phyloP scores from a whole-genome alignment of 2,329 filamentous ascomycete species.

The Diaporthe sp. region DNA sequence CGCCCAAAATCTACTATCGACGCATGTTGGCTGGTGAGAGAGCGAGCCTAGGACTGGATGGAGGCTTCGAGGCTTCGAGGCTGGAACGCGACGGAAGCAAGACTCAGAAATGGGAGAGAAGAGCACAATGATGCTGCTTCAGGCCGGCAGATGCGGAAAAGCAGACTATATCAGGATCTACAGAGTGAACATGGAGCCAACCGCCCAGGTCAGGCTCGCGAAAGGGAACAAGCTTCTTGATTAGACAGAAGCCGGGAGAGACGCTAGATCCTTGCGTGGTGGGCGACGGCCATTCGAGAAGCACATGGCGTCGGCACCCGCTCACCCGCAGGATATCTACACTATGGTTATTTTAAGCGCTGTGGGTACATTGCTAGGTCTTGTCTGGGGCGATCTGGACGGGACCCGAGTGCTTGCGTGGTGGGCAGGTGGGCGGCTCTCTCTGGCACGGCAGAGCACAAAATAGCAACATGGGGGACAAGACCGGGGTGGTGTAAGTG shows the following conservation, averaged over 20 bases:
- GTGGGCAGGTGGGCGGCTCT: background rate
- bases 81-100: background rate
- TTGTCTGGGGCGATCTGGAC: background rate
- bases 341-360: conserved; percentile 31
- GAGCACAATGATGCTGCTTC: background rate
- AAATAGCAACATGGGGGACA: conserved; percentile 19
- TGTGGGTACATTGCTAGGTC: conserved; percentile 4
- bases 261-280: conserved; percentile 3
- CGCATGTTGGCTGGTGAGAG: conserved; percentile 23
- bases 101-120: background rate
- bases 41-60: background rate
- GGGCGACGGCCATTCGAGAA: conserved; percentile 29
- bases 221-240: conserved; percentile 15
- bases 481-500: conserved; percentile 11
- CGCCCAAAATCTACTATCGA: conserved; percentile 16
- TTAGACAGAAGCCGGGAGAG: conserved; percentile 9
- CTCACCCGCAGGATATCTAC: conserved; percentile 24
- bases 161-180: conserved; percentile 27
- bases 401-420: background rate
- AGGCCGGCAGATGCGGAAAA: conserved; percentile 7
- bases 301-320: conserved; percentile 28
- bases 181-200: conserved; percentile 13
- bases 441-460: no score
- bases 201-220: conserved; percentile 20
- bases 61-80: background rate